Percentiles rank a stretch among this genome's conserved stretches.
Evolutionary conservation across 2,329 filamentous ascomycete species (phyloP).

Genomic region (Pezicula radicicola): DNA sequence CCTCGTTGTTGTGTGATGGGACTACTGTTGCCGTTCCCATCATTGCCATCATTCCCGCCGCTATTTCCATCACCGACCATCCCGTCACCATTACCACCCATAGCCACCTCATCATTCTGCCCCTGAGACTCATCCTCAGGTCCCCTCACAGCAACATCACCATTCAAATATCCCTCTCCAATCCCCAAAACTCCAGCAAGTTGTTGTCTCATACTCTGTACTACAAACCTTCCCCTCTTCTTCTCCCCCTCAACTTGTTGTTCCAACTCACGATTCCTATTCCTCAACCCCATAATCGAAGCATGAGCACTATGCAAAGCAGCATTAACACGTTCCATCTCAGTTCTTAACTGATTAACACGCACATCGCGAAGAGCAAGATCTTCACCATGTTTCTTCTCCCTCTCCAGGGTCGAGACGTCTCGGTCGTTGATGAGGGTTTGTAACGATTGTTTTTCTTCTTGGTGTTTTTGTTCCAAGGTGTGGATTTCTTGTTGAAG

Average conservation of each 20-base stretch:
- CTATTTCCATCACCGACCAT: too few relatives aligned
- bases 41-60: too few relatives aligned
- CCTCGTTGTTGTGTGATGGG: neutral
- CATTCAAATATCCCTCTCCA: conserved; percentile 40
- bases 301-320: conserved; percentile 45
- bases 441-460: conserved; percentile 21
- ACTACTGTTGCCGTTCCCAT: neutral
- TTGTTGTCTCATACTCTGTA: conserved; percentile 50
- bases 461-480: conserved; percentile 23
- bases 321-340: conserved; percentile 45
- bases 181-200: conserved; percentile 45
- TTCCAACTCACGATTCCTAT: conserved; percentile 43
- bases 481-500: conserved; percentile 33
- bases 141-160: conserved; percentile 6
- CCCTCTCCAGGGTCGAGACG: conserved; percentile 4
- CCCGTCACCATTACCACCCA: neutral
- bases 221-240: conserved; percentile 39
- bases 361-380: conserved; percentile 50
- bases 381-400: conserved; percentile 37
- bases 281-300: conserved; percentile 40
- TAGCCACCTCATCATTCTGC: conserved; percentile 1
- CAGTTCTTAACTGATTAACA: conserved; percentile 44
- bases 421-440: conserved; percentile 9
- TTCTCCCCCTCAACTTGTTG: conserved; percentile 46
- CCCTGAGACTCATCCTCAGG: neutral